Conservation (phyloP, 129 eudicot genomes). For the Artemisia annua region DNA sequence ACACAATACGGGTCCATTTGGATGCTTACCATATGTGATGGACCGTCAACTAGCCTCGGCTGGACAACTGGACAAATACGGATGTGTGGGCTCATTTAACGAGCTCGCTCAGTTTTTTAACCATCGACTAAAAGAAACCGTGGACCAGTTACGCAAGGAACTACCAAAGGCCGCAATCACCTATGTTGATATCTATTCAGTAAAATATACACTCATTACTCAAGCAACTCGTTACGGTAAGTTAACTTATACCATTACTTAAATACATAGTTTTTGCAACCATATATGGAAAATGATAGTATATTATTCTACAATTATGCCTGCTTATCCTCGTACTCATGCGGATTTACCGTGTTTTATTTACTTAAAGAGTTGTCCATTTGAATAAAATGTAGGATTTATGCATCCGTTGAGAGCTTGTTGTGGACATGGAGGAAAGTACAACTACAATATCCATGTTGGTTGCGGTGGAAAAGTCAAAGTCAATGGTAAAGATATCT, state of each 20-base stretch:
- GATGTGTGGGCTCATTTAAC: constrained; percentile 59
- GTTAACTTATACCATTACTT: not conserved
- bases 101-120: constrained; percentile 63
- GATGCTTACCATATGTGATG: constrained; percentile 64
- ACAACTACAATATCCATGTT: constrained; percentile 46
- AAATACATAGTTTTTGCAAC: not conserved
- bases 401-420: constrained; percentile 50
- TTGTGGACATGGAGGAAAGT: constrained; percentile 65
- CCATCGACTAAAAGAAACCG: constrained; percentile 41
- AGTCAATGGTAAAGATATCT: constrained; percentile 38
- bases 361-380: not conserved
- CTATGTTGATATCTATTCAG: constrained; percentile 71
- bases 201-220: constrained; percentile 63
- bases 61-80: constrained; percentile 59
- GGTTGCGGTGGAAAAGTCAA: constrained; percentile 55
- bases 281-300: not conserved
- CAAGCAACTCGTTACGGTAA: constrained; percentile 55
- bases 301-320: not conserved
- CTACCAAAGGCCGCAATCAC: constrained; percentile 58
- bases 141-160: constrained; percentile 52
- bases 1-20: constrained; percentile 93
- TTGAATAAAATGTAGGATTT: constrained; percentile 43
- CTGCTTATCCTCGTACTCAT: too few relatives aligned
- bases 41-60: constrained; percentile 41
- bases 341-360: too few relatives aligned